These are phyloP conservation scores for Mycena venus DNA, from an alignment of 768 basidiomycete genomes.

Conservation along the genomic window DNA sequence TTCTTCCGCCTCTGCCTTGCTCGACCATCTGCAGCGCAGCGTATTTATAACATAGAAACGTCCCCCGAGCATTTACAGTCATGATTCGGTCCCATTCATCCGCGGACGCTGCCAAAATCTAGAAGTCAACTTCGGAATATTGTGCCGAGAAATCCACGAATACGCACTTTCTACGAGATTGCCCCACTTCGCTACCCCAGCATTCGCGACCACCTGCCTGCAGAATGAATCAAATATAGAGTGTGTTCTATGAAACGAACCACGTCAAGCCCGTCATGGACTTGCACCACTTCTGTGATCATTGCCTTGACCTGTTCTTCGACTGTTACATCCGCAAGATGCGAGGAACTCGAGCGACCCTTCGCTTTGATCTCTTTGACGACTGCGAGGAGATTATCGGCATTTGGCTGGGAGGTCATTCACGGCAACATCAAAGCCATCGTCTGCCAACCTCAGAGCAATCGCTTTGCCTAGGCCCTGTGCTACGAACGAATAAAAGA, in stretches of 20 bases:
- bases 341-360: constrained; percentile 8
- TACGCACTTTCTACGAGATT: neutral
- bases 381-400: neutral
- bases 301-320: constrained; percentile 54
- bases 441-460: constrained; percentile 13
- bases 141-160: neutral
- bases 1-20: constrained; percentile 53
- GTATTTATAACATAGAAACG: constrained; percentile 54
- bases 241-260: neutral
- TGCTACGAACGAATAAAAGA: neutral
- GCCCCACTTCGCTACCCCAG: constrained; percentile 31
- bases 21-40: constrained; percentile 54
- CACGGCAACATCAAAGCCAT: constrained; percentile 23
- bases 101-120: neutral
- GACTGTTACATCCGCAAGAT: constrained; percentile 43
- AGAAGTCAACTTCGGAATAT: neutral
- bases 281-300: constrained; percentile 40
- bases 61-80: constrained; percentile 47
- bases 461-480: constrained; percentile 16
- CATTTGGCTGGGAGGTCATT: constrained; percentile 5
- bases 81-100: constrained; percentile 44
- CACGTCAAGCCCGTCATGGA: constrained; percentile 49
- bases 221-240: neutral
- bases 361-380: neutral
- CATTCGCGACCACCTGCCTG: constrained; percentile 44